phyloP scores from a whole-genome alignment of 192 early-diverging fungal species.

The Backusella macrospora region DNA sequence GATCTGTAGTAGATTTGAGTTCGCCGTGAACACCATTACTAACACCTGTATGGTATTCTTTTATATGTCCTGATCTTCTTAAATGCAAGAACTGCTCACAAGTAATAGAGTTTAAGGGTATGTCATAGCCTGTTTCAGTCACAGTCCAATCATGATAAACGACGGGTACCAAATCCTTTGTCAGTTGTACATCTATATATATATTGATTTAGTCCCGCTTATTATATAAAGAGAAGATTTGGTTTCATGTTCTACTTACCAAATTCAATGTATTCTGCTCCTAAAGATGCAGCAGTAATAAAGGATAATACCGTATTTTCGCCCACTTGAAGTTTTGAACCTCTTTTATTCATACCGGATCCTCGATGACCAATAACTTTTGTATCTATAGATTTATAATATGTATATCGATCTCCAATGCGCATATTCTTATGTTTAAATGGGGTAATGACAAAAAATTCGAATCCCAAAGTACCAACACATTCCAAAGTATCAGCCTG shows the following conservation, averaged over 20 bases:
- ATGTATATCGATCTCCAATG: conserved; percentile 54
- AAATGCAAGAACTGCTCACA: conserved; percentile 68
- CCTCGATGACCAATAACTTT: conserved; percentile 87
- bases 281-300: conserved; percentile 74
- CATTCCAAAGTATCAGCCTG: conserved; percentile 47
- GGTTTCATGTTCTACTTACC: conserved; percentile 42
- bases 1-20: conserved; percentile 26
- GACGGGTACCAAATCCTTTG: conserved; percentile 82
- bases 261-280: conserved; percentile 91
- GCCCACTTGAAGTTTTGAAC: conserved; percentile 72
- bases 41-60: conserved; percentile 42
- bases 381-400: conserved; percentile 59
- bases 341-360: conserved; percentile 80
- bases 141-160: conserved; percentile 94
- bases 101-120: conserved; percentile 67
- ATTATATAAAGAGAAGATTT: background rate
- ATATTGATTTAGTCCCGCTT: background rate
- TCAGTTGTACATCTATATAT: conserved; percentile 83
- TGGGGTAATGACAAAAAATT: conserved; percentile 66
- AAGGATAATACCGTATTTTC: conserved; percentile 93
- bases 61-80: conserved; percentile 49
- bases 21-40: conserved; percentile 30
- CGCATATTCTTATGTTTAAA: conserved; percentile 60
- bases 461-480: conserved; percentile 59
- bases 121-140: conserved; percentile 71